Evolutionary conservation across 371 early-diverging fungal genomes (phyloP).

Genomic region (Haplosporangium sp.): DNA sequence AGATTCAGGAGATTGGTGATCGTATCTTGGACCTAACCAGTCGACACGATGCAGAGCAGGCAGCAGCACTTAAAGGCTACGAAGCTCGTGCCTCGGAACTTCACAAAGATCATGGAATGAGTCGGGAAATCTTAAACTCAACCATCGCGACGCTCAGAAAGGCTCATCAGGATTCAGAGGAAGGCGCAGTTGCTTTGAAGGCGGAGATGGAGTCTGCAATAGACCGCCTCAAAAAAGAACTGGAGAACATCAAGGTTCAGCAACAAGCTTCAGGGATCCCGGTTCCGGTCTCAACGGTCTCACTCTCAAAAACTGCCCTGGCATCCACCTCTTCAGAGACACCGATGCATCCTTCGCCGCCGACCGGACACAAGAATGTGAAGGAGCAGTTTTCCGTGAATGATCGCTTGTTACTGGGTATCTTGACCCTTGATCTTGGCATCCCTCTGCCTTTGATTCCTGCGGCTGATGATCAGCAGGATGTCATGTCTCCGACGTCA

Average conservation of each 20-base stretch:
- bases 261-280: constrained; percentile 36
- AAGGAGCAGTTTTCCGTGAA: constrained; percentile 2
- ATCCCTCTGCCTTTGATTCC: constrained; percentile 38
- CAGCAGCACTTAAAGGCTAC: not conserved
- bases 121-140: constrained; percentile 21
- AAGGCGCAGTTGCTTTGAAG: constrained; percentile 1
- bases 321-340: constrained; percentile 15
- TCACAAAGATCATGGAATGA: constrained; percentile 24
- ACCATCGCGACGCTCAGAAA: constrained; percentile 31
- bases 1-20: constrained; percentile 17
- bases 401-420: constrained; percentile 30
- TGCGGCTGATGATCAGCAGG: constrained; percentile 2
- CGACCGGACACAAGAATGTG: not conserved
- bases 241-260: constrained; percentile 22
- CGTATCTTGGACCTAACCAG: constrained; percentile 15
- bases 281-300: constrained; percentile 23
- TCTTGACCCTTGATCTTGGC: constrained; percentile 43
- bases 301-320: not conserved
- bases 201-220: constrained; percentile 20
- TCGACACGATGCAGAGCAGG: constrained; percentile 10
- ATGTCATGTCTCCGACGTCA: constrained; percentile 18
- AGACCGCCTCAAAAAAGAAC: constrained; percentile 24
- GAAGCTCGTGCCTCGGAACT: constrained; percentile 8
- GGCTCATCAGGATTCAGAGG: constrained; percentile 18
- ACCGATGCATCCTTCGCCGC: constrained; percentile 13